These are phyloP conservation scores for Ochetophila trinervis DNA, from an alignment of 306 rosid species.

Conservation along the genomic window DNA sequence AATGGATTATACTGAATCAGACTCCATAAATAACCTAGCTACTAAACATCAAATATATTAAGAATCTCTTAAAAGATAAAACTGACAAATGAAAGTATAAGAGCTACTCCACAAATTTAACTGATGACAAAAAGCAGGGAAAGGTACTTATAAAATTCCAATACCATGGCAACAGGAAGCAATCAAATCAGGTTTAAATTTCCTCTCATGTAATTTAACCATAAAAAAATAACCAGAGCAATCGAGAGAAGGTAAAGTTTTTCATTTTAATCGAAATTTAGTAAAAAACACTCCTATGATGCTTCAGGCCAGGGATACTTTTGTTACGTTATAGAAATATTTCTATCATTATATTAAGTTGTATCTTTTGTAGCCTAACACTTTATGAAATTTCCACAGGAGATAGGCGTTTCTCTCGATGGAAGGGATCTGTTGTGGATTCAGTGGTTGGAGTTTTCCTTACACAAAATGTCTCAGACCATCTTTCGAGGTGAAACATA, in stretches of 20 bases:
- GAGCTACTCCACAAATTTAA: not conserved
- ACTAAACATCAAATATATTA: too few relatives aligned
- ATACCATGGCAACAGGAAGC: too few relatives aligned
- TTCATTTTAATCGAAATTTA: too few relatives aligned
- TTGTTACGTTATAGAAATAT: not conserved
- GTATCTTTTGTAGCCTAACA: conserved; percentile 14
- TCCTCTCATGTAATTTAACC: not conserved
- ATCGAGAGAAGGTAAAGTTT: too few relatives aligned
- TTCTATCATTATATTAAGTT: not conserved
- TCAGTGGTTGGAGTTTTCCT: conserved; percentile 98
- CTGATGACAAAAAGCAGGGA: not conserved
- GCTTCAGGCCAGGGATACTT: too few relatives aligned
- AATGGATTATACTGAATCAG: too few relatives aligned
- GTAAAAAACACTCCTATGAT: too few relatives aligned
- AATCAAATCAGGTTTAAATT: too few relatives aligned
- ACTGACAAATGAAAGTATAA: not conserved
- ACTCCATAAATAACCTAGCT: too few relatives aligned
- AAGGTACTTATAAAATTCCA: too few relatives aligned
- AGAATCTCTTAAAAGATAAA: too few relatives aligned
- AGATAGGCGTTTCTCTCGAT: conserved; percentile 87
- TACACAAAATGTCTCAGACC: conserved; percentile 97
- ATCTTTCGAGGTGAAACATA: conserved; percentile 78
- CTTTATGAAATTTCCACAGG: conserved; percentile 54
- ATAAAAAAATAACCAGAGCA: too few relatives aligned
- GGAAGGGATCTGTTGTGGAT: conserved; percentile 99